phyloP scores from a whole-genome alignment of 2,329 filamentous ascomycete species.

The Aspergillus fijiensis region DNA sequence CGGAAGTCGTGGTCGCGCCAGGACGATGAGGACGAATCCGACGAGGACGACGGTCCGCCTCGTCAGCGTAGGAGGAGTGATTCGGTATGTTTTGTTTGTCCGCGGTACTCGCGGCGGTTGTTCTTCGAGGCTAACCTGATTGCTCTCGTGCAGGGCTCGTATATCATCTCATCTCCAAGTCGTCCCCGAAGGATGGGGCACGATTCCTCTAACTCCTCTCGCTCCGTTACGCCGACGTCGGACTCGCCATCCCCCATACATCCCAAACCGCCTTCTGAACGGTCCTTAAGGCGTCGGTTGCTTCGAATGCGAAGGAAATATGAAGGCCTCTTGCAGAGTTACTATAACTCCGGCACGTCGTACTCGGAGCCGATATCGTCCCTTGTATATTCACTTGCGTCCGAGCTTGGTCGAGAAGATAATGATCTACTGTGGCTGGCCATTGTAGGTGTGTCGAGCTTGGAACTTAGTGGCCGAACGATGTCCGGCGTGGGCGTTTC shows the following conservation, averaged over 20 bases:
- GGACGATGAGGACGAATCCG: slow-evolving; percentile 64
- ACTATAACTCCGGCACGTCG: slow-evolving; percentile 83
- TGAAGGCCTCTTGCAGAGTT: slow-evolving; percentile 71
- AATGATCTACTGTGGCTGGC: slow-evolving; percentile 94
- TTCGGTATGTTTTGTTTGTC: slow-evolving; percentile 57
- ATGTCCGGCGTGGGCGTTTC: slow-evolving; percentile 71
- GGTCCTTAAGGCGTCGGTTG: slow-evolving; percentile 69
- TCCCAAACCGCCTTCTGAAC: slow-evolving; percentile 66
- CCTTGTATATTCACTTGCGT: slow-evolving; percentile 90
- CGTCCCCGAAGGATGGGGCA: slow-evolving; percentile 41
- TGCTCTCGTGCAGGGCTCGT: slow-evolving; percentile 33
- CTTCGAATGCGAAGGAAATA: slow-evolving; percentile 74
- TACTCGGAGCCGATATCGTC: slow-evolving; percentile 95
- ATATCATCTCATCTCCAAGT: slow-evolving; percentile 42
- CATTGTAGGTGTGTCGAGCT: slow-evolving; percentile 91
- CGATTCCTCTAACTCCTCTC: slow-evolving; percentile 47
- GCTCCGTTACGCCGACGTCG: slow-evolving; percentile 46
- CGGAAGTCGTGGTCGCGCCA: slow-evolving; percentile 76
- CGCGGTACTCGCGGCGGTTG: not conserved
- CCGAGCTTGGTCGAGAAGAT: slow-evolving; percentile 91
- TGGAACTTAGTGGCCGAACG: slow-evolving; percentile 86
- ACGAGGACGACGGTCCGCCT: slow-evolving; percentile 73
- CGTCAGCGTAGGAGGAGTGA: slow-evolving; percentile 82
- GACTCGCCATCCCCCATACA: slow-evolving; percentile 41
- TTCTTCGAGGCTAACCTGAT: slow-evolving; percentile 15